These are phyloP conservation scores for Clitopilus passeckerianus DNA, from an alignment of 768 basidiomycete species.

Conservation along the genomic window DNA sequence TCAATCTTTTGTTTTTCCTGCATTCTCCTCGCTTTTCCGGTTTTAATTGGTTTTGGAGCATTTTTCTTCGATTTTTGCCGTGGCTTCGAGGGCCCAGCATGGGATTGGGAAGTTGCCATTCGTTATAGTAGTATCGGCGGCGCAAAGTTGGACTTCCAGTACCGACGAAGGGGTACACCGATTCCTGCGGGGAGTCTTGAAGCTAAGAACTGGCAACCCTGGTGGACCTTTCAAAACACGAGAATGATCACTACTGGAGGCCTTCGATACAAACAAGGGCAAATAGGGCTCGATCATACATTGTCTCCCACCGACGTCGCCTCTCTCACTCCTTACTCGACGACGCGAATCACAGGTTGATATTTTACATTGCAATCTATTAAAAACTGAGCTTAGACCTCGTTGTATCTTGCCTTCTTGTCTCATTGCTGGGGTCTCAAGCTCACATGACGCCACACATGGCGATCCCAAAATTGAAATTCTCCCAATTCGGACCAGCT, in stretches of 20 bases:
- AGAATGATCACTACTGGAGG: no score
- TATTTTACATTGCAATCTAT: no score
- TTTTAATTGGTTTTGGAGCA: conserved; percentile 3
- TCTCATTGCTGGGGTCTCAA: neutral
- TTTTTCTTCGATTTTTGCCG: conserved; percentile 5
- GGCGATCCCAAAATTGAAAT: neutral
- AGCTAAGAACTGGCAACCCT: no score
- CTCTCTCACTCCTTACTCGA: no score
- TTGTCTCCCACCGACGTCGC: no score
- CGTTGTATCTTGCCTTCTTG: neutral
- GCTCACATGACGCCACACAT: neutral
- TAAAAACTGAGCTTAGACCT: neutral
- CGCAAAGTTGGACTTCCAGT: neutral
- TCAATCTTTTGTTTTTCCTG: conserved; percentile 48
- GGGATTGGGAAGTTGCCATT: neutral
- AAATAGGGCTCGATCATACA: neutral
- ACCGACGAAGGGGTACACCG: neutral
- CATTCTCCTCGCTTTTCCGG: conserved; percentile 33
- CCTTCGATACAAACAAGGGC: neutral
- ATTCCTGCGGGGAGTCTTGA: neutral
- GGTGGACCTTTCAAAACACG: no score
- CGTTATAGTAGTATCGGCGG: neutral
- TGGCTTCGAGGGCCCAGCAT: conserved; percentile 11
- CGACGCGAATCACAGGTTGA: no score
- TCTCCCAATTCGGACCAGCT: neutral